Percentiles rank a stretch among this genome's conserved stretches.
phyloP scores from a whole-genome alignment of 805 yeast species.

The Osmozyma mogii region DNA sequence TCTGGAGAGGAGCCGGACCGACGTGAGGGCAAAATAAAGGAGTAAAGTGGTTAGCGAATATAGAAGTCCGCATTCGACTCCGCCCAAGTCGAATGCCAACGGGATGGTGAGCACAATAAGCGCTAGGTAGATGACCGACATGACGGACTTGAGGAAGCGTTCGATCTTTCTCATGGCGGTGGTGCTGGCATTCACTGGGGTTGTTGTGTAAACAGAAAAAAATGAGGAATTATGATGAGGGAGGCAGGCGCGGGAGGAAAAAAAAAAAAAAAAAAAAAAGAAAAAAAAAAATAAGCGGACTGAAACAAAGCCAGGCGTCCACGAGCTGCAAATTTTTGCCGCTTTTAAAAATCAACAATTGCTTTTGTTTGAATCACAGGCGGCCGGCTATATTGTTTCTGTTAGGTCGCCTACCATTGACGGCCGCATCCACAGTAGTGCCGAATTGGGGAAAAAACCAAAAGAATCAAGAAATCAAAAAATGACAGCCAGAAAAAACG shows the following conservation, averaged over 20 bases:
- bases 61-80: constrained; percentile 80
- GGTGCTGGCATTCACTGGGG: too few relatives aligned
- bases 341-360: neutral
- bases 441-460: neutral
- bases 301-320: neutral
- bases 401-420: too few relatives aligned
- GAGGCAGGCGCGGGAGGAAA: neutral
- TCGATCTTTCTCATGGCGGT: constrained; percentile 6
- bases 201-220: too few relatives aligned
- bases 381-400: too few relatives aligned
- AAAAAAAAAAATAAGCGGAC: neutral
- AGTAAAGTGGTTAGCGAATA: constrained; percentile 57
- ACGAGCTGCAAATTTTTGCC: neutral
- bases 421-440: too few relatives aligned
- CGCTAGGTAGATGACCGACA: constrained; percentile 43
- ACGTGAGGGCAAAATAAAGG: constrained; percentile 65
- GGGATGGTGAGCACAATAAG: constrained; percentile 80
- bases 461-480: neutral
- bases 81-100: constrained; percentile 90
- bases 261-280: neutral
- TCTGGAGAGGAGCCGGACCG: constrained; percentile 52
- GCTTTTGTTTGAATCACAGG: neutral
- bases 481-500: too few relatives aligned
- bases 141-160: constrained; percentile 8
- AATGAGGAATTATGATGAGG: too few relatives aligned